Base-by-base conservation (phyloP, 108 stramenopile species). In the Nitzschia inconspicua region DNA sequence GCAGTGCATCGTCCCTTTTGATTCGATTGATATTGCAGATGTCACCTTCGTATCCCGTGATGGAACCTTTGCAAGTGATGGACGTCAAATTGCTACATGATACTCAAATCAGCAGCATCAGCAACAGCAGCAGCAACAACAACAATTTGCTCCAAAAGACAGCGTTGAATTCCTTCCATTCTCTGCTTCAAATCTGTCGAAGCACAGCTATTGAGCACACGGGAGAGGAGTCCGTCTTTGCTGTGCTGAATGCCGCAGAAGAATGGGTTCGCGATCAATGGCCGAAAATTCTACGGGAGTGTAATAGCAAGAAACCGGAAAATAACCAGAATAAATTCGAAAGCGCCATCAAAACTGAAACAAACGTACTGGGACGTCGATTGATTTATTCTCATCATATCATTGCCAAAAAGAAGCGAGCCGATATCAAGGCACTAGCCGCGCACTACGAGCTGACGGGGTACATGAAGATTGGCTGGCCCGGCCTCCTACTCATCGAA, bases 321-420 rank as follows among this genome's bases (percentile, higher is more conserved):
- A 11, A 43, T 19, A 44, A 0, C 0, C 56, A 29, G 27, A 22
- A 14, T 1, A 3, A 9, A 4, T 27, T 14, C 23, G 20, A 18
- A 19, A 47, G 47, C 2, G 3, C 2, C 20, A 28, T 16, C 42
- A 0, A 43, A 26, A 32, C 43, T 2, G 7, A 19, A 43, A 55
- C 46, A 13, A 20, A 29, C 18, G 26, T 47, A 14, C 43, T 92
- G 36, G 87, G 83, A 19, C 74, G 87, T 26, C 55, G 81, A 39
- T 47, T 82, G 10, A 89, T 92, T 27, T 86, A 88, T 52, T 88
- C 85, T 4, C 91, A 92, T 76, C 91, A 92, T 51, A 92, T 92
- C 28, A 92, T 92, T 67, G 78, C 91, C 29, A 84, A 84, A 62
- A 61, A 63, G 16, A 92, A 92, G 52, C 81, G 91, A 30, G 68